Base-by-base conservation (phyloP, 202 grass and related monocot genomes). In the Eragrostis tef region DNA sequence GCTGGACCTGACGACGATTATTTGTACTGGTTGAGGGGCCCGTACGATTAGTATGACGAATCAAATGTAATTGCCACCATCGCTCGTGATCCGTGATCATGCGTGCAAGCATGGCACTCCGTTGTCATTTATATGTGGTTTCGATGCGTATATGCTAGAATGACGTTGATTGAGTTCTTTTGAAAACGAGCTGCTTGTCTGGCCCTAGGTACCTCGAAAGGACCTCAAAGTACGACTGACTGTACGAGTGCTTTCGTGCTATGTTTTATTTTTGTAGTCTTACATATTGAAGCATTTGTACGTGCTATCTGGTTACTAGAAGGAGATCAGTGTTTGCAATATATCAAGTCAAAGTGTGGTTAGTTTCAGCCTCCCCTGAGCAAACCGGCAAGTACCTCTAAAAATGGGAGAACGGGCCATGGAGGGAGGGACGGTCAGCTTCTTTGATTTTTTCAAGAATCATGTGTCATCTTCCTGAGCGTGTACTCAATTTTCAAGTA, bases 151-250 rank as follows among this genome's bases (percentile, higher is more conserved):
- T 44, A 19, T 24, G 61, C 2, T 65, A 8, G 22, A 48, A 11
- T 48, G 52, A 58, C 21, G 31, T 57, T 29, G 52, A 60, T 27
- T 1, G 52, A 26, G 9, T 57, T 57, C 65, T 56, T 16, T 43
- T 31, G 13, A 14, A 53, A 25, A 54, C 47, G 54, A 63, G 6
- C 12, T 17, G 1, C 21, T 41, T 20, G 72, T 3, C 73, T 62
- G 77, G 71, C 82, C 64, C 54, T 77, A 54, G 14, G 78, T 66
- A 65, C 16, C 65, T 81, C 48, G 11, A 72, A 89, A 81, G 82
- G 82, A 81, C 82, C 57, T 69, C 57, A n/a, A n/a, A 11, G 82
- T 81, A 84, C 70, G 25, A 31, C 64, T 52, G 26, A 57, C 29
- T 53, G 48, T 52, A 27, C 34, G 10, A 29, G 60, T 16, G 54